Evolutionary conservation across 164 flowering plant species (phyloP).

Genomic region (Malania oleifera): DNA sequence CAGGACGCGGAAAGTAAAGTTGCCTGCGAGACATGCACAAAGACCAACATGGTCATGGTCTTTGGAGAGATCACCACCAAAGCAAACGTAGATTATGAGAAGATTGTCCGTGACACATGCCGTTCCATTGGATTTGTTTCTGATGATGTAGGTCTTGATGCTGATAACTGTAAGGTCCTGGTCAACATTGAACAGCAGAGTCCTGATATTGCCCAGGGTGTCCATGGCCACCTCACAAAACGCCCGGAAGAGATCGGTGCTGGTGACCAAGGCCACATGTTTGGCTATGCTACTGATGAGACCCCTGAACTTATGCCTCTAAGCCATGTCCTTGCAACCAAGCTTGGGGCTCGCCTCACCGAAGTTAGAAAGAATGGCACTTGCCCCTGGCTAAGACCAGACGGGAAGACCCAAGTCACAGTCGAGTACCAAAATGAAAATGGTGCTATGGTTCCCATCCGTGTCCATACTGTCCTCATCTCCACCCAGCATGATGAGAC

Average conservation of each 20-base stretch:
- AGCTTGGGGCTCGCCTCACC: slow-evolving; percentile 71
- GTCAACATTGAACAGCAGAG: slow-evolving; percentile 85
- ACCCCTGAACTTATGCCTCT: slow-evolving; percentile 78
- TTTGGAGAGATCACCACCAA: slow-evolving; percentile 84
- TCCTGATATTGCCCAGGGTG: slow-evolving; percentile 88
- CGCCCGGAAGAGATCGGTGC: slow-evolving; percentile 87
- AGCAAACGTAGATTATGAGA: slow-evolving; percentile 69
- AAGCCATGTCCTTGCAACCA: slow-evolving; percentile 75
- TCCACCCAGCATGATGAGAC: slow-evolving; percentile 84
- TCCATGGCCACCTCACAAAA: slow-evolving; percentile 83
- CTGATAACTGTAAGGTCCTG: slow-evolving; percentile 76
- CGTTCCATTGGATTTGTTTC: slow-evolving; percentile 68
- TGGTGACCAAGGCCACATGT: slow-evolving; percentile 88
- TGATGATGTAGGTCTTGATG: slow-evolving; percentile 80
- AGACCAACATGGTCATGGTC: slow-evolving; percentile 91
- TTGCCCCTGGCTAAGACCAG: slow-evolving; percentile 71
- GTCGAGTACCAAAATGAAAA: slow-evolving; percentile 68
- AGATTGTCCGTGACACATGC: slow-evolving; percentile 83
- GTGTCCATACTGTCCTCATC: slow-evolving; percentile 77
- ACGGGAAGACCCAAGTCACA: slow-evolving; percentile 81
- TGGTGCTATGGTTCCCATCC: slow-evolving; percentile 76
- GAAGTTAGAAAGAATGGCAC: slow-evolving; percentile 75
- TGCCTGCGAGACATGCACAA: slow-evolving; percentile 83
- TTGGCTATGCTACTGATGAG: slow-evolving; percentile 86
- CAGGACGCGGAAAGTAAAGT: slow-evolving; percentile 86